Evolutionary conservation across 2,329 filamentous ascomycete genomes (phyloP), one percentile per base, ranked within the genome.

Genomic region (Nectriaceae sp.): DNA sequence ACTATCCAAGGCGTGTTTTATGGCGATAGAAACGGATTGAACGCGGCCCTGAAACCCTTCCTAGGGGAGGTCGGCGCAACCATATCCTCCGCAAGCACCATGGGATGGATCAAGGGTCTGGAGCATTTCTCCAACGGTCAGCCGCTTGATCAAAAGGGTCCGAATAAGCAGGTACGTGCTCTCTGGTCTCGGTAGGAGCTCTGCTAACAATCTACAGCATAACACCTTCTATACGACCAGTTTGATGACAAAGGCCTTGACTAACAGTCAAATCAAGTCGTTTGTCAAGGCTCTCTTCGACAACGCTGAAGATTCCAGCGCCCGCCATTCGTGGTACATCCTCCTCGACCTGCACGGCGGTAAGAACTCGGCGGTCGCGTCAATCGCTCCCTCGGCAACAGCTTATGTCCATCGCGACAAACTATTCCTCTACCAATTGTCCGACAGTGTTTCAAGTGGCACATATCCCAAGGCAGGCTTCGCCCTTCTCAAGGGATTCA

Each of bases 381-480:
- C 63, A 1, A 39, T 68, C 2, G 21, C 53, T 0, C 48, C 52
- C 1, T 22, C 60, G 6, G 56, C 58, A 6, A 68, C 69, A 1
- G 65, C 73, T 2, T 76, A 71, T 54, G 60, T 65, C 0, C 71
- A 74, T 54, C 71, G 70, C 21, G 66, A 73, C 44, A 71, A 75
- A 58, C 70, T 80, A 16, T 70, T 78, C 2, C 72, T 82, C 2
- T 77, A 74, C 42, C 75, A 82, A 57, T 72, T 79, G 45, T 71
- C 73, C 18, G 76, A 80, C 54, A 60, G 70, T 1, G 65, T 63
- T 1, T 50, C 50, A 36, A 40, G 51, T n/a, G 56, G 52, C 1
- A 21, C 16, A 2, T 71, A 70, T 41, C 70, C 70, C 0, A 44
- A 56, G 3, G 61, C 64, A 11, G 71, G 71, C 0, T 69, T 70